These are phyloP conservation scores for Colletotrichum karsti DNA, from an alignment of 2,329 filamentous ascomycete genomes.

Conservation along the genomic window DNA sequence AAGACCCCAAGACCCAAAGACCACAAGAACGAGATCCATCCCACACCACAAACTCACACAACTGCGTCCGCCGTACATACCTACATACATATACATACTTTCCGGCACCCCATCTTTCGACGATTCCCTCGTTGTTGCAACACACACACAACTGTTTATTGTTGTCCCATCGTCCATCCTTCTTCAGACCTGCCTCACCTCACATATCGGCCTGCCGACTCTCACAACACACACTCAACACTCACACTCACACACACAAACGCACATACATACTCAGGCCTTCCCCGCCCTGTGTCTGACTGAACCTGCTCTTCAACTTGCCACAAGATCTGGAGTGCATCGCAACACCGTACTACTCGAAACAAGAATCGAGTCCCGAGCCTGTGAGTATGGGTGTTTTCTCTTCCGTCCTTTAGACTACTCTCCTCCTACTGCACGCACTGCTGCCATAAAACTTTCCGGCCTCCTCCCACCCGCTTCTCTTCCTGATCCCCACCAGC, in stretches of 20 bases:
- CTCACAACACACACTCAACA: background rate
- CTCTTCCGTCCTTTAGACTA: background rate
- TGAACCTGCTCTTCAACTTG: conserved; percentile 17
- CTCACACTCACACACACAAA: background rate
- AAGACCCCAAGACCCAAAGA: conserved; percentile 8
- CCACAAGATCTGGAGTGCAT: conserved; percentile 31
- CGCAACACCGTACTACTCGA: conserved; percentile 23
- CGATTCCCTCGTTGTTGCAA: conserved; percentile 22
- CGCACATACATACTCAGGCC: conserved; percentile 15
- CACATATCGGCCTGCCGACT: conserved; percentile 2
- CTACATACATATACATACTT: conserved; percentile 27
- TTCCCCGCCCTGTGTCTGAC: conserved; percentile 24
- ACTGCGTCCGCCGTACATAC: conserved; percentile 20
- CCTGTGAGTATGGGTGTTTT: conserved; percentile 25
- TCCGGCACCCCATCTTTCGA: conserved; percentile 26
- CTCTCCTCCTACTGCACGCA: conserved; percentile 20
- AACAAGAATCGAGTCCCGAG: conserved; percentile 11
- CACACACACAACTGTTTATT: conserved; percentile 31
- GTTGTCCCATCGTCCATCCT: conserved; percentile 28
- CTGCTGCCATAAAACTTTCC: conserved; percentile 27
- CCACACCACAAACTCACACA: conserved; percentile 20
- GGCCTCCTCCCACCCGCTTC: conserved; percentile 19
- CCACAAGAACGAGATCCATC: conserved; percentile 22
- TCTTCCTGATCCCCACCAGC: conserved; percentile 24
- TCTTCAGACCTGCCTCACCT: background rate